A percentile compares a stretch with the other conserved stretches of the same genome.
phyloP scores from a whole-genome alignment of 1,284 basidiomycete genomes.

The Cryptococcus wingfieldii region DNA sequence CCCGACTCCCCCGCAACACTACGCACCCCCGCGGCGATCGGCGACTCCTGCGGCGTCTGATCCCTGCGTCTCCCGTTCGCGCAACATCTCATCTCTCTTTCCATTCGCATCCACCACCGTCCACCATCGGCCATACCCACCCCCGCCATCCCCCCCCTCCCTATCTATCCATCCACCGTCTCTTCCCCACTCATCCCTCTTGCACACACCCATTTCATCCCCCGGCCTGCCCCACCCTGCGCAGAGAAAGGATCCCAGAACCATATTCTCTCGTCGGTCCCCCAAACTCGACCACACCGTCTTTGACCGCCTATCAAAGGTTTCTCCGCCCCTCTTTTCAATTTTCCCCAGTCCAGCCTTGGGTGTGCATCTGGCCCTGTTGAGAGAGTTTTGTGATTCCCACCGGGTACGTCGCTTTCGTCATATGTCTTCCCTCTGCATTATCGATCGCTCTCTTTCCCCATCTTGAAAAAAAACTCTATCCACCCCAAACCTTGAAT shows the following conservation, averaged over 20 bases:
- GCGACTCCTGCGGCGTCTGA: too few species aligned
- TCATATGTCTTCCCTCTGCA: neutral
- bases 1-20: too few species aligned
- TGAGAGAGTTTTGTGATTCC: neutral
- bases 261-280: neutral
- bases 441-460: neutral
- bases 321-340: neutral
- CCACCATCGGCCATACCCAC: neutral
- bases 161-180: neutral
- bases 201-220: neutral
- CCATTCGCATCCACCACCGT: neutral
- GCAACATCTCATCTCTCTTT: neutral
- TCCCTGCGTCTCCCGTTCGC: too few species aligned
- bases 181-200: neutral
- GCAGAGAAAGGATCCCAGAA: neutral
- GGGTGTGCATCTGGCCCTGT: neutral
- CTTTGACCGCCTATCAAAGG: neutral
- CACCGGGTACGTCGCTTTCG: neutral
- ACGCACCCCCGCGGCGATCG: too few species aligned
- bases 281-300: neutral
- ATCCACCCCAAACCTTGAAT: neutral
- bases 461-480: neutral
- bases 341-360: neutral
- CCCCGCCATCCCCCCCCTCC: neutral
- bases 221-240: neutral